phyloP scores from a whole-genome alignment of 2,329 filamentous ascomycete genomes.

The Balansia obtecta region DNA sequence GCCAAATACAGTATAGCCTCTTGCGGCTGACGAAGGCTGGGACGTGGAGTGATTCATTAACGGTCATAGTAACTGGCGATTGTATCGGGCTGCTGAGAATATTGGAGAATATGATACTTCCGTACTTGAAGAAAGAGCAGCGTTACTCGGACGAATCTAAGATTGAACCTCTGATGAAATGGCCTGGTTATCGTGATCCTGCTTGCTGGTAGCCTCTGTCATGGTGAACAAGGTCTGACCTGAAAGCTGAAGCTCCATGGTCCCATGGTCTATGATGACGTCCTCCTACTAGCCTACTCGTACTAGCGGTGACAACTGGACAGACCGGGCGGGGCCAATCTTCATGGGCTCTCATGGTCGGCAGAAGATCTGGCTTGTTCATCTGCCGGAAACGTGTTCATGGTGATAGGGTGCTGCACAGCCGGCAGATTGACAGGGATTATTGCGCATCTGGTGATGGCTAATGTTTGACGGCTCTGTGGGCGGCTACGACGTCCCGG shows the following conservation, averaged over 20 bases:
- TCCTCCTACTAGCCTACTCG: too few relatives aligned
- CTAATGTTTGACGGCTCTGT: neutral
- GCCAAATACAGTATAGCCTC: too few relatives aligned
- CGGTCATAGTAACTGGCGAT: too few relatives aligned
- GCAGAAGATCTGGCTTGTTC: neutral
- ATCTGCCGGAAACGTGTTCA: neutral
- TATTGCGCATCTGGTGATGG: neutral
- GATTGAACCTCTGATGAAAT: neutral
- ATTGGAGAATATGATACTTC: too few relatives aligned
- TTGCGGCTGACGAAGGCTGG: too few relatives aligned
- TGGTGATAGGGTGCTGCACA: neutral
- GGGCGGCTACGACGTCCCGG: too few relatives aligned
- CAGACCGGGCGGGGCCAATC: neutral
- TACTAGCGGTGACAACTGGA: slow-evolving; percentile 8
- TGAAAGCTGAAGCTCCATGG: neutral
- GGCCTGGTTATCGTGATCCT: neutral
- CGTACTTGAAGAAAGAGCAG: too few relatives aligned
- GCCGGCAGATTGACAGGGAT: too few relatives aligned
- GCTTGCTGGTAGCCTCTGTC: neutral
- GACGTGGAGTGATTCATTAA: too few relatives aligned
- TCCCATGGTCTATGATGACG: neutral
- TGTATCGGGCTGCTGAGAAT: too few relatives aligned
- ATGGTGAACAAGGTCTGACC: neutral
- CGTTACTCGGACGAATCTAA: too few relatives aligned
- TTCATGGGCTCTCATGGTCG: neutral